These are phyloP conservation scores for Hyaloscypha bicolor DNA, from an alignment of 495 filamentous ascomycete genomes.

Conservation along the genomic window DNA sequence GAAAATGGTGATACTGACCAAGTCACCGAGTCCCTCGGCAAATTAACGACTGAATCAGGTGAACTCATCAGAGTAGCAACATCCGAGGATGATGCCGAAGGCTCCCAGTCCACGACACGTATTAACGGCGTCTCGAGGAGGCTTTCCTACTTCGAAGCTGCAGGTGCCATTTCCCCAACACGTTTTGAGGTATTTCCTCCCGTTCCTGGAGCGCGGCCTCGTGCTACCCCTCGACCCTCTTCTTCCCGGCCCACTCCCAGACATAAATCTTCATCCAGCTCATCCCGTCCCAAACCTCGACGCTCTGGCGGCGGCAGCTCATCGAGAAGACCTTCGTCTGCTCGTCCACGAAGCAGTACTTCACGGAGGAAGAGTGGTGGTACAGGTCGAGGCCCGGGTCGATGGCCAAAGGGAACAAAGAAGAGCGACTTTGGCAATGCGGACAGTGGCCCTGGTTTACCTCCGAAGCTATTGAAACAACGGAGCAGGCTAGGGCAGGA, in stretches of 20 bases:
- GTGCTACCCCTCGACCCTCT: conserved; percentile 28
- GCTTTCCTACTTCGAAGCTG: conserved; percentile 31
- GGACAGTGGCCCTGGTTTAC: conserved; percentile 55
- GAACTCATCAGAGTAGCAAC: conserved; percentile 15
- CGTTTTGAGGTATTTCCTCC: conserved; percentile 87
- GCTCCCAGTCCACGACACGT: conserved; percentile 18
- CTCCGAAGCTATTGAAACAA: conserved; percentile 48
- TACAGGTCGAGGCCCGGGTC: conserved; percentile 51
- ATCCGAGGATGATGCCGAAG: conserved; percentile 15
- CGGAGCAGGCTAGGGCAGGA: conserved; percentile 34
- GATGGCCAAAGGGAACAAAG: conserved; percentile 59
- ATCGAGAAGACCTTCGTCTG: conserved; percentile 20
- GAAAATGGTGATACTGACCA: conserved; percentile 23
- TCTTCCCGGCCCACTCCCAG: conserved; percentile 20
- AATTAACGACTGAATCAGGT: conserved; percentile 25
- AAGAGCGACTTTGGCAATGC: conserved; percentile 60
- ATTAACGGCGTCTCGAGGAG: conserved; percentile 40
- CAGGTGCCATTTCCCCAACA: conserved; percentile 66
- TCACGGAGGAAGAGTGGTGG: conserved; percentile 41
- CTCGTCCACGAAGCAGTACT: conserved; percentile 21
- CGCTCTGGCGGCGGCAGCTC: conserved; percentile 18
- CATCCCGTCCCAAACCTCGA: conserved; percentile 19
- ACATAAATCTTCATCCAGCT: conserved; percentile 10
- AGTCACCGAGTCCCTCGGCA: conserved; percentile 25
- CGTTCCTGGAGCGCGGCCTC: conserved; percentile 49